Evolutionary conservation across 139 green algal genomes (phyloP).

Genomic region (Gonium pectorale): DNA sequence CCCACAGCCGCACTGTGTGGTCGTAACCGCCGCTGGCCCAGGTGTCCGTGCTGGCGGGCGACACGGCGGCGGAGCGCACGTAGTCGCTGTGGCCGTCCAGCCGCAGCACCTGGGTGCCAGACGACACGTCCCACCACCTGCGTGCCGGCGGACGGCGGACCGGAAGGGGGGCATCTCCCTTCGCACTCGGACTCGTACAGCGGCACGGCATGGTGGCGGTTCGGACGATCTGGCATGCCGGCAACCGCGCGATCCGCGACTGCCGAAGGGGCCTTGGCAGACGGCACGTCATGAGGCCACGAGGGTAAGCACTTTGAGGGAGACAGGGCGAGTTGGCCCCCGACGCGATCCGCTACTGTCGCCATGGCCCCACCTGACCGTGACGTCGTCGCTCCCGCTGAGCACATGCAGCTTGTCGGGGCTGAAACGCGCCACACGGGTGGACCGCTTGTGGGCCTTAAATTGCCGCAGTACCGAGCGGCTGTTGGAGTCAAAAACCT

Average conservation of each 20-base stretch:
- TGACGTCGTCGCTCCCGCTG: slow-evolving; percentile 87
- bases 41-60: slow-evolving; percentile 62
- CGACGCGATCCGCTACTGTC: too few species aligned
- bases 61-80: slow-evolving; percentile 74
- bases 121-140: slow-evolving; percentile 68
- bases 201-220: too few species aligned
- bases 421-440: slow-evolving; percentile 78
- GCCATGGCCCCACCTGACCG: slow-evolving; percentile 61
- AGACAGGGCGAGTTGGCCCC: too few species aligned
- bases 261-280: too few species aligned
- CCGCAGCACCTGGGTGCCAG: slow-evolving; percentile 57
- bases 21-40: slow-evolving; percentile 91
- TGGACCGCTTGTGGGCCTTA: slow-evolving; percentile 82
- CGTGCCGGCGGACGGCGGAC: too few species aligned
- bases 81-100: slow-evolving; percentile 92
- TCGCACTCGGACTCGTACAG: too few species aligned
- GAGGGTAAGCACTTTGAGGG: too few species aligned
- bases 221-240: too few species aligned
- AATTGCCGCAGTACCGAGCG: slow-evolving; percentile 89
- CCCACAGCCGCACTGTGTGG: slow-evolving; percentile 89
- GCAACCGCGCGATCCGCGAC: too few species aligned
- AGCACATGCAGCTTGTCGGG: slow-evolving; percentile 84
- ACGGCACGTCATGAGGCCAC: too few species aligned
- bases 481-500: slow-evolving; percentile 90
- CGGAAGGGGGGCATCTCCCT: too few species aligned